Base-by-base conservation (phyloP, 495 filamentous ascomycete genomes). In the Pyronema omphalodes region DNA sequence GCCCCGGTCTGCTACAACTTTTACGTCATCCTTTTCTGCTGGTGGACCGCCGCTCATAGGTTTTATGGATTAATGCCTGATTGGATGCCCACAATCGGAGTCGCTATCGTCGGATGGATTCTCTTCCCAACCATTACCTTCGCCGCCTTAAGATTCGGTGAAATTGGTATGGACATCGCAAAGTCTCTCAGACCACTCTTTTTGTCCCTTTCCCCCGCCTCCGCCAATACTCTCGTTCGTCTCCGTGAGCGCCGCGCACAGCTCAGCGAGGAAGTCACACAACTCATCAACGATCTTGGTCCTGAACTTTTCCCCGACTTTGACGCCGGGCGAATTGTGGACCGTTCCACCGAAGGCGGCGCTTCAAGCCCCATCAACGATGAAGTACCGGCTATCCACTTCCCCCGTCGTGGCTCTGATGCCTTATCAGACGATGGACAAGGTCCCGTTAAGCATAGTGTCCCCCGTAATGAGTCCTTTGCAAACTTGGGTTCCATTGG, bases 231-330 rank as follows among this genome's bases (percentile, higher is more conserved):
- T 9, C 74, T 99, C 40, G 77, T 83, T 51, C 81, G 82, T 58
- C 79, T 99, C 34, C 79, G 86, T 35, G 69, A 79, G 58, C 73
- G 76, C 44, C 82, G 91, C 51, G 81, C 74, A 3, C 71, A 81
- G 44, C 74, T 99, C 29, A 81, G 81, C 17, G 71, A 76, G n/a
- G 76, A 93, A 62, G 86, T 96, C 36, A 93, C 86, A 1, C 79
- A 89, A 11, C 70, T 88, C 33, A 94, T 99, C 73, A 96, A 99
- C 69, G 86, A 83, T 6, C 77, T 96, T 34, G 91, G 93, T 0
- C 91, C 91, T 1, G 91, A 99, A 61, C 79, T 99, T 69, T 99
- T 91, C 71, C 86, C 87, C 9, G 91, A 99, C 68, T 99, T 96
- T 65, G 86, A 95, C 61, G 72, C 83, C 5, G 75, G 76, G 0